Evolutionary conservation across 495 filamentous ascomycete species (phyloP), one percentile per base, ranked within the genome.

Genomic region (Hyphodiscus hymeniophilus): DNA sequence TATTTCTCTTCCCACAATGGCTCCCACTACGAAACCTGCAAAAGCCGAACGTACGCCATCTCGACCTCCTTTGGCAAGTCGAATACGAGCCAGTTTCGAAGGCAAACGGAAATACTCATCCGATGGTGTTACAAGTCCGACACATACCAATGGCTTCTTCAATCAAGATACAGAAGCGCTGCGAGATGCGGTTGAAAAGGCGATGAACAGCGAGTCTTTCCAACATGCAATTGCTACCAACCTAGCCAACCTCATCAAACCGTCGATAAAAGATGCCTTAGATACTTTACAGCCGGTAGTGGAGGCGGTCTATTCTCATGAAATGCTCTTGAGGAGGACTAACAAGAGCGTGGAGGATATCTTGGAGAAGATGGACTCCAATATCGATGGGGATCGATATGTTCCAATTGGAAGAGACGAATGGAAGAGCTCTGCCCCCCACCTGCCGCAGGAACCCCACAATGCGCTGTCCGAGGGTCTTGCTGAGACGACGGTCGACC

Each of bases 281-380:
- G 57, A 59, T 50, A 59, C 57, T 12, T 45, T 59, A 18, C 57
- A 59, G 22, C 57, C 57, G 18, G 45, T 59, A 24, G 57, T 59
- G 28, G 57, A 59, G 31, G 39, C 57, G 13, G 57, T 59, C 8
- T 59, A 59, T 33, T 33, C 35, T 1, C 57, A 59, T 36, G 49
- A 59, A 26, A 20, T 59, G n/a, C 50, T 59, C 8, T 33, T 59
- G 21, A 40, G 52, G 38, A 53, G 56, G 36, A 54, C 50, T n/a
- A 59, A 56, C 31, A 45, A 28, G 16, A 59, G 53, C 23, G 57
- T 59, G 33, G 57, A 59, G 44, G 22, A 56, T 42, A 50, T 56
- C 6, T 35, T 59, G 38, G 24, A 40, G 6, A 41, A 50, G 20
- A 21, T 59, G 22, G 57, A 59, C 20, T 47, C 49, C 16, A 44